Base-by-base conservation (phyloP, 2,329 filamentous ascomycete species). In the Lecanosticta acicola region DNA sequence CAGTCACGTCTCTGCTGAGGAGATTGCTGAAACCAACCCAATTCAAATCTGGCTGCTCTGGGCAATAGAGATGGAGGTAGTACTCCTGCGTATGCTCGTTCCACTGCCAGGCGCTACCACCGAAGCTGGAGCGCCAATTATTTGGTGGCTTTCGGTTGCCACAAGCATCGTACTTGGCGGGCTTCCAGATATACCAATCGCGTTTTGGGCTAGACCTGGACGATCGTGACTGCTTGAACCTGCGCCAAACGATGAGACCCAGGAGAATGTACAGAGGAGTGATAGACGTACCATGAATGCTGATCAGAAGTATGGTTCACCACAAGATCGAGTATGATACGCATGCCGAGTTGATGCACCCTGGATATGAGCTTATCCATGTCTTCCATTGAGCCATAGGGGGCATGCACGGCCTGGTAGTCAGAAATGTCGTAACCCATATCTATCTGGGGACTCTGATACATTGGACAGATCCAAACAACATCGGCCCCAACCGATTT, bases 151-250 rank as follows among this genome's bases (percentile, higher is more conserved):
- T 66, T 1, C 75, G 69, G 9, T 73, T 70, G 2, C 80, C 80
- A 1, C 76, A 46, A 1, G 61, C 59, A 26, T 80, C 73, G 51
- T 77, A 76, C 4, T 72, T 71, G 0, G 79, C 67, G 1, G 75
- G 72, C 71, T 74, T 72, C 82, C 82, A 86, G 55, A 84, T 80
- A 55, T 83, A 84, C 74, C 76, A 83, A 56, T 81, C 73, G n/a
- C 78, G 66, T 53, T 81, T 80, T 0, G 71, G 62, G 51, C 70
- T 75, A 11, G 68, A 60, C 46, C 70, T 74, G 3, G 71, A 74
- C 0, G 70, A 72, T 2, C 74, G 68, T 1, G 76, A 75, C 39
- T 78, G 70, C 41, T 71, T 67, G 62, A 81, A 81, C 78, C 78
- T 45, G 35, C 19, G 24, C 5, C 24, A 29, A 29, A 29, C 11